These are phyloP conservation scores for Yamadazyma aaseri DNA, from an alignment of 1,139 yeast genomes.

Conservation along the genomic window DNA sequence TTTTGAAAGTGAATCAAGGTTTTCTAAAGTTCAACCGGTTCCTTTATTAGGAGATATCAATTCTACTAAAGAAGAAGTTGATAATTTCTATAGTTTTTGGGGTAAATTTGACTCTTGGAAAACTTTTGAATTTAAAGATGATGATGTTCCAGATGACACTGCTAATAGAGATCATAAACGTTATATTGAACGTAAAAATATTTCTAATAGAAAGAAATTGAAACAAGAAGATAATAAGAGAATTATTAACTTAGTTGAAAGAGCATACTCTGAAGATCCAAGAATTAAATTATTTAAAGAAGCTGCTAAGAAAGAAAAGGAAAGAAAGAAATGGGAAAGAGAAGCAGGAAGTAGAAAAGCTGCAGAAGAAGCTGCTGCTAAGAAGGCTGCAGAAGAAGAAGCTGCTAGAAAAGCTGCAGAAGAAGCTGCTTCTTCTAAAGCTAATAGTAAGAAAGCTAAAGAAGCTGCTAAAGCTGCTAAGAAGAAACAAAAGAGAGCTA, in stretches of 20 bases:
- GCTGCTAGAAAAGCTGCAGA: constrained; percentile 73
- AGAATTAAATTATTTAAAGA: constrained; percentile 93
- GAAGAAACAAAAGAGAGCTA: constrained; percentile 96
- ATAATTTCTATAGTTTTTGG: constrained; percentile 87
- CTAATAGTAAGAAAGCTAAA: constrained; percentile 80
- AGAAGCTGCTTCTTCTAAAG: constrained; percentile 94
- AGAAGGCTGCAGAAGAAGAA: constrained; percentile 75
- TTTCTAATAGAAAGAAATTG: constrained; percentile 94
- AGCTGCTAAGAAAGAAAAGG: constrained; percentile 93
- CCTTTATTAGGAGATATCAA: constrained; percentile 74
- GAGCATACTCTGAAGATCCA: constrained; percentile 89
- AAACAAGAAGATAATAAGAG: constrained; percentile 97
- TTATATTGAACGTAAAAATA: constrained; percentile 95
- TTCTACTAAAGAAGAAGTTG: constrained; percentile 79
- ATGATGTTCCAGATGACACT: constrained; percentile 99
- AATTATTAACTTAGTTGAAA: constrained; percentile 79
- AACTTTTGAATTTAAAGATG: constrained; percentile 95
- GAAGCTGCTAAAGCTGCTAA: constrained; percentile 95
- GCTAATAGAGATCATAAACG: constrained; percentile 99
- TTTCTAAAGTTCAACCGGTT: constrained; percentile 87
- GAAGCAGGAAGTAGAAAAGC: constrained; percentile 98
- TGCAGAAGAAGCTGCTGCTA: constrained; percentile 78
- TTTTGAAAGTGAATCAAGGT: constrained; percentile 85
- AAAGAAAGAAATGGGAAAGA: constrained; percentile 93
- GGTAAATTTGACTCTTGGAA: constrained; percentile 98